Base-by-base conservation (phyloP, 768 basidiomycete genomes). In the Saitozyma podzolica region DNA sequence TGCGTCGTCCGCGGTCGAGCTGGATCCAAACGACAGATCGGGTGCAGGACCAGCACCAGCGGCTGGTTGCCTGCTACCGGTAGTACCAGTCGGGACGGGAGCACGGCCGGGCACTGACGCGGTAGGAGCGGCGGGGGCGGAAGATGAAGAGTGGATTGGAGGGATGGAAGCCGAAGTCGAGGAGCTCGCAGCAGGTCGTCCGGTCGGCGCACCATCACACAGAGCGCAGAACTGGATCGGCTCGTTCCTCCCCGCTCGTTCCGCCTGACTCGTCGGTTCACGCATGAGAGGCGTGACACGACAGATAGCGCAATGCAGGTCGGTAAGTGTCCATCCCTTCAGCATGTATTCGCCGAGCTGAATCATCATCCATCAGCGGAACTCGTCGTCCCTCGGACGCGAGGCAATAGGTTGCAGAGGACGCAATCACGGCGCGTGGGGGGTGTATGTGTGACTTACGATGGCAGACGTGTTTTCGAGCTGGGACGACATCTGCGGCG, bases 311-410 rank as follows among this genome's bases (percentile, higher is more conserved):
- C 78, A 79, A 55, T 75, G 73, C 14, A 76, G 62, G 55, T 74
- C 76, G 50, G 78, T 77, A 19, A 79, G 51, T 3, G 78, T 79
- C 78, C 78, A 79, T 20, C 78, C 78, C 64, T 77, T 77, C 50
- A 79, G 66, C 78, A 79, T 79, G 59, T 79, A 79, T 50, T 77
- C 78, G 57, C 78, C 78, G 55, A 79, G 72, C 78, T 78, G 45
- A 47, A 47, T 47, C 6, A 8, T 54, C n/a, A 55, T 20, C 17
- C 16, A 41, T 50, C 8, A 40, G 11, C 43, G 40, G 16, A 14
- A 19, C 41, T 11, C 3, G 49, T 19, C 5, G 6, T 2, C 29
- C 29, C 29, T 2, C 5, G 29, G 29, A 29, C 29, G 29, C 29
- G 2, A 5, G n/a, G n/a, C n/a, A 58, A 14, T 40, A 56, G 42